Evolutionary conservation across 2,329 filamentous ascomycete genomes (phyloP).

Genomic region (Zopfia rhizophila): DNA sequence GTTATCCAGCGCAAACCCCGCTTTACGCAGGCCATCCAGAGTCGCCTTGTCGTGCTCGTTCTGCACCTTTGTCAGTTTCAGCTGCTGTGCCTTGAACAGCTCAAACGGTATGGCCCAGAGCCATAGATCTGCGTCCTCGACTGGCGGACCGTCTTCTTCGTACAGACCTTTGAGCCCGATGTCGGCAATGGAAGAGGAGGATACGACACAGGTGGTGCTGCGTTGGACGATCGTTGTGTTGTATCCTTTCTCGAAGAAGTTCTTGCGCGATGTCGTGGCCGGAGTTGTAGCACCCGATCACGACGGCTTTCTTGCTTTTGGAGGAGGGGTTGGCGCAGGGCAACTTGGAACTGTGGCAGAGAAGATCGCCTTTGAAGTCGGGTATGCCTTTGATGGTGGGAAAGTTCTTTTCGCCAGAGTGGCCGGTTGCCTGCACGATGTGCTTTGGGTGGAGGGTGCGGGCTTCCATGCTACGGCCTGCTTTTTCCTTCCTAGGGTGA

Average conservation of each 20-base stretch:
- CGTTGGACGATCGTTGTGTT: slow-evolving; percentile 60
- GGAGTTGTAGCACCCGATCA: slow-evolving; percentile 61
- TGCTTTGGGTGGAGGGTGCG: slow-evolving; percentile 41
- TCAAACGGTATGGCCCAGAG: slow-evolving; percentile 47
- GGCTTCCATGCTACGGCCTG: slow-evolving; percentile 32
- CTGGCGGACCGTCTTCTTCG: slow-evolving; percentile 38
- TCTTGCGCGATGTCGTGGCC: slow-evolving; percentile 62
- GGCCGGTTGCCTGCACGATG: slow-evolving; percentile 43
- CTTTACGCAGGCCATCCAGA: slow-evolving; percentile 55
- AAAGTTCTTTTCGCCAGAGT: slow-evolving; percentile 46
- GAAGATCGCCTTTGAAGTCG: slow-evolving; percentile 49
- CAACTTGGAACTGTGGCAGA: slow-evolving; percentile 45
- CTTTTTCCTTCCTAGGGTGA: slow-evolving; percentile 40
- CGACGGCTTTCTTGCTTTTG: slow-evolving; percentile 56
- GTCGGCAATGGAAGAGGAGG: slow-evolving; percentile 35
- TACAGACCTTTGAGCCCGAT: slow-evolving; percentile 43
- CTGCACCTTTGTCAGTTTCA: slow-evolving; percentile 36
- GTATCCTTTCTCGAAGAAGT: slow-evolving; percentile 56
- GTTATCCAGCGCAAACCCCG: slow-evolving; percentile 55
- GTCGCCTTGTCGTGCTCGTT: slow-evolving; percentile 48
- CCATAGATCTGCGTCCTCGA: slow-evolving; percentile 40
- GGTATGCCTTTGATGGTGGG: slow-evolving; percentile 42
- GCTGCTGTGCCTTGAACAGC: slow-evolving; percentile 43
- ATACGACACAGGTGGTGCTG: slow-evolving; percentile 52
- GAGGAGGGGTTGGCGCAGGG: slow-evolving; percentile 42